Base-by-base conservation (phyloP, 176 grass and related monocot genomes). In the Hyparrhenia diplandra region DNA sequence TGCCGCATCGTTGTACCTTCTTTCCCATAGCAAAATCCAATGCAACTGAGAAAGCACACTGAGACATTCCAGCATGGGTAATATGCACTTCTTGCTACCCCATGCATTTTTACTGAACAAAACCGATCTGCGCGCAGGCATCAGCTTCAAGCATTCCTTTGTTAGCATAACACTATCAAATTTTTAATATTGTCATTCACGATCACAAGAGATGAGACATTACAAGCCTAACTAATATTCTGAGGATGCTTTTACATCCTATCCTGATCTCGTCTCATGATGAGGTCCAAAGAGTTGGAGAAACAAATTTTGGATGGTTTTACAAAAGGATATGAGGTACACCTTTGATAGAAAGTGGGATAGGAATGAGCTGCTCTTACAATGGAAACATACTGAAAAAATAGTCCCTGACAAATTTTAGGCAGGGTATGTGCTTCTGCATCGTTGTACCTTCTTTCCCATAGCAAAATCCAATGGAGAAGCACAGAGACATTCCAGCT, bases 91-190 rank as follows among this genome's bases (percentile, higher is more conserved):
- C 42, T 14, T 45, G 42, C 42, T n/a, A 35, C 41, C 30, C 71
- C 70, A 70, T 41, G 42, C 42, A 84, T 37, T 77, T 21, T 43
- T 70, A 71, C 7, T 6, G 64, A 25, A 80, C 64, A 70, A 76
- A 85, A 66, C 42, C 5, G 42, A 25, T 34, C 4, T 25, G 35
- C 18, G 9, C n/a, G 20, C 10, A 8, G 36, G 12, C 10, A 30
- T 49, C 28, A 58, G n/a, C 51, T 70, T 25, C 25, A 5, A 59
- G 46, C 27, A 66, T 37, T 25, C 39, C 57, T 52, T 32, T 32
- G 31, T 32, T 2, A 32, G 4, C 31, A 32, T 4, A n/a, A 32
- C 4, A 32, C 31, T 32, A 32, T 32, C 31, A 32, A 32, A 32
- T 32, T 32, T 32, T 32, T n/a, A n/a, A n/a, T n/a, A 4, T 2